Conservation (phyloP, 768 basidiomycete genomes). For the Lentinula boryana region DNA sequence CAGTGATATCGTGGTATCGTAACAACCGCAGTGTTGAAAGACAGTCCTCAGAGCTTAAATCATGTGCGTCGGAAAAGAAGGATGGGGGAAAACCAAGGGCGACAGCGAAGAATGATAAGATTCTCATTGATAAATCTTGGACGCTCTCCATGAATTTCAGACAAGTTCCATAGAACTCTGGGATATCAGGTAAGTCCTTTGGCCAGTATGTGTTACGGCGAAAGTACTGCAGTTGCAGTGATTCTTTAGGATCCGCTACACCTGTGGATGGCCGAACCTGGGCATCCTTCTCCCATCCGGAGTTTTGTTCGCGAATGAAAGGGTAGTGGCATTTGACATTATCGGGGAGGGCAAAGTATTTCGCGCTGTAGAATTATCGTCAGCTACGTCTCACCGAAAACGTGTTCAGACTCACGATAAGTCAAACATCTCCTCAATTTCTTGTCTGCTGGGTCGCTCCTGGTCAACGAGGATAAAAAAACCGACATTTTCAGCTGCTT, state of each 20-base stretch:
- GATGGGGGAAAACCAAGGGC: background rate
- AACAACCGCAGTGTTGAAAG: background rate
- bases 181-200: background rate
- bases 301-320: background rate
- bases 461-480: background rate
- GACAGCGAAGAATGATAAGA: background rate
- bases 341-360: background rate
- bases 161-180: background rate
- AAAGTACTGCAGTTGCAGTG: background rate
- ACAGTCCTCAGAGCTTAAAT: background rate
- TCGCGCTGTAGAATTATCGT: background rate
- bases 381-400: background rate
- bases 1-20: background rate
- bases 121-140: background rate
- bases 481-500: background rate
- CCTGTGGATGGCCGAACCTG: slow-evolving; percentile 3
- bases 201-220: slow-evolving; percentile 2
- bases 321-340: background rate
- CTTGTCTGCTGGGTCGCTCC: background rate
- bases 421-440: background rate
- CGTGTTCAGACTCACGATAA: background rate
- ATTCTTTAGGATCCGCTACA: slow-evolving; percentile 5
- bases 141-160: background rate
- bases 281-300: slow-evolving; percentile 1
- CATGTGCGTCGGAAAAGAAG: background rate